A percentile compares a stretch with the other conserved stretches of the same genome.
These are phyloP conservation scores for Quercus cerris DNA, from an alignment of 306 rosid species.

Conservation along the genomic window DNA sequence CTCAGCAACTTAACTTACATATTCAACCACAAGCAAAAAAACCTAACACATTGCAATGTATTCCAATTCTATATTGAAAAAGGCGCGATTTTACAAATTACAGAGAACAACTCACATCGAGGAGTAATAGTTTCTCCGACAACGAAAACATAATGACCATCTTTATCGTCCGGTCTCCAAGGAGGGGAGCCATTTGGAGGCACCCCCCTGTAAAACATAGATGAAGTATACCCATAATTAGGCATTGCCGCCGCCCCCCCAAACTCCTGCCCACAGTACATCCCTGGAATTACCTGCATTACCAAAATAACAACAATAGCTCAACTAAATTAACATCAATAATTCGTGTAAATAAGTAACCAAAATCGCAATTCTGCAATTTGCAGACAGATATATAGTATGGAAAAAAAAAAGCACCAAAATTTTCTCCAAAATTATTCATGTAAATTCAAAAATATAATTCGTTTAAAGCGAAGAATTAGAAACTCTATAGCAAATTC, in stretches of 20 bases:
- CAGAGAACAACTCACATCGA: slow-evolving; percentile 47
- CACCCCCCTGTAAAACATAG: slow-evolving; percentile 51
- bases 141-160: slow-evolving; percentile 64
- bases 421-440: no score
- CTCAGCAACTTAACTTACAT: not conserved
- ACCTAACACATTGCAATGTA: not conserved
- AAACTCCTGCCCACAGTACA: slow-evolving; percentile 59
- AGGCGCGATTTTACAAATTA: not conserved
- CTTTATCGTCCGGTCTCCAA: slow-evolving; percentile 81
- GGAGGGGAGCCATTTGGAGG: slow-evolving; percentile 71
- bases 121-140: slow-evolving; percentile 67
- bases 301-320: not conserved
- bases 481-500: no score
- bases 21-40: not conserved
- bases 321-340: not conserved
- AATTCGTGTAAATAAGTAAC: not conserved
- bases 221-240: slow-evolving; percentile 45
- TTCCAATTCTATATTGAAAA: not conserved
- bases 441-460: no score
- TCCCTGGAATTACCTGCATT: slow-evolving; percentile 52
- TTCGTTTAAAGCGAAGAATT: no score
- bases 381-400: no score
- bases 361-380: no score
- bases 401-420: no score
- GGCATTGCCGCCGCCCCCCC: slow-evolving; percentile 50